Conservation (phyloP, 345 rosid genomes). For the Psidium friedrichsthalianum region DNA sequence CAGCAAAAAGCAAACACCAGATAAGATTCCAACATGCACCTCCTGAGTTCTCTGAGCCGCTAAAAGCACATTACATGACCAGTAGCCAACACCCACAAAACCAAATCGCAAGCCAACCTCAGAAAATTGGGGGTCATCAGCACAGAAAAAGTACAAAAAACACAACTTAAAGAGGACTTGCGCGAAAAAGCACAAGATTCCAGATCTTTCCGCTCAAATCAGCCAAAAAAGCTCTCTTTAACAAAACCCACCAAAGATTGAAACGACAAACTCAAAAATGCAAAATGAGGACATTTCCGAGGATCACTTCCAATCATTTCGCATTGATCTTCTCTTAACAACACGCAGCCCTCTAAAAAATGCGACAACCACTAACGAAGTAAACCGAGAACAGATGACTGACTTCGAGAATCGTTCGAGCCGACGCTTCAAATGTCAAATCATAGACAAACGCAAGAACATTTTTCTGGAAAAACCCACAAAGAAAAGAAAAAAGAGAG, state of each 20-base stretch:
- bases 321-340: not conserved
- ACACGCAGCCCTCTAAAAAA: not conserved
- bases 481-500: not conserved
- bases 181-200: not conserved
- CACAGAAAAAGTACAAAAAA: not conserved
- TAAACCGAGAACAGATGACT: not conserved
- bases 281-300: not conserved
- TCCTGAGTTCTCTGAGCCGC: not conserved
- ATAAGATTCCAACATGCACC: not conserved
- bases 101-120: not conserved
- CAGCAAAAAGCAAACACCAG: not conserved
- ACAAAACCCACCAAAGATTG: not conserved
- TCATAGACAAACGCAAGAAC: not conserved
- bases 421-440: not conserved
- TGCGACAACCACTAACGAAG: not conserved
- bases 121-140: not conserved
- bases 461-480: not conserved
- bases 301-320: not conserved
- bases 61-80: not conserved
- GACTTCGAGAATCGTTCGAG: not conserved
- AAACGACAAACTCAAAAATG: not conserved
- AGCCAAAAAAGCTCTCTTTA: not conserved
- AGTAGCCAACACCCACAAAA: not conserved
- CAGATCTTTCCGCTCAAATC: not conserved
- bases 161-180: not conserved